A percentile compares a stretch with the other conserved stretches of the same genome.
Conservation (phyloP, 2,329 filamentous ascomycete genomes). For the Colletotrichum shisoi region DNA sequence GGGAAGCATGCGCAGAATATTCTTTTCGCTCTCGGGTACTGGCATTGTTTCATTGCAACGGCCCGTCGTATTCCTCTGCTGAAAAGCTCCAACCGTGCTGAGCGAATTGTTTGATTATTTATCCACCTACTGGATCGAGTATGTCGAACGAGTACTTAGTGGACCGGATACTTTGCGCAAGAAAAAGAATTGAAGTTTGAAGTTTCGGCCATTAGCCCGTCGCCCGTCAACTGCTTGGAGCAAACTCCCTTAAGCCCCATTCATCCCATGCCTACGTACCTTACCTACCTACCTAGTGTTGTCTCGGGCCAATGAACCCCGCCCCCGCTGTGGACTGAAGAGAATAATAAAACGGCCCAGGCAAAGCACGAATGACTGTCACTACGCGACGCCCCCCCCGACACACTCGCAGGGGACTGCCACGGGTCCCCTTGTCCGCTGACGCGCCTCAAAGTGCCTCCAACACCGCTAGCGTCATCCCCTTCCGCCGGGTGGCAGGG, state of each 20-base stretch:
- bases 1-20: not conserved
- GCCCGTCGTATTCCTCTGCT: too few species aligned
- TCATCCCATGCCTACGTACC: not conserved
- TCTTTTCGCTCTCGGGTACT: slow-evolving; percentile 8
- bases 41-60: not conserved
- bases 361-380: slow-evolving; percentile 4
- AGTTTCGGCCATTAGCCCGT: slow-evolving; percentile 31
- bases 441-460: not conserved
- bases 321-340: slow-evolving; percentile 24
- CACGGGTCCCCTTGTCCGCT: slow-evolving; percentile 31
- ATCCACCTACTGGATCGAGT: slow-evolving; percentile 14
- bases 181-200: slow-evolving; percentile 28
- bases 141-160: not conserved
- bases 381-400: not conserved
- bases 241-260: not conserved
- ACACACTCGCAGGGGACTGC: slow-evolving; percentile 1
- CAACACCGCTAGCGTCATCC: slow-evolving; percentile 23
- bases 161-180: slow-evolving; percentile 4
- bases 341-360: slow-evolving; percentile 4
- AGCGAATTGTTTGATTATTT: slow-evolving; percentile 3
- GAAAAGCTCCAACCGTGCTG: not conserved
- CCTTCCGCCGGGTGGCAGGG: slow-evolving; percentile 12
- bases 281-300: not conserved
- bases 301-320: slow-evolving; percentile 29
- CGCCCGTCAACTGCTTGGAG: slow-evolving; percentile 14